Base-by-base conservation (phyloP, 768 basidiomycete species). In the Suillus subalutaceus region DNA sequence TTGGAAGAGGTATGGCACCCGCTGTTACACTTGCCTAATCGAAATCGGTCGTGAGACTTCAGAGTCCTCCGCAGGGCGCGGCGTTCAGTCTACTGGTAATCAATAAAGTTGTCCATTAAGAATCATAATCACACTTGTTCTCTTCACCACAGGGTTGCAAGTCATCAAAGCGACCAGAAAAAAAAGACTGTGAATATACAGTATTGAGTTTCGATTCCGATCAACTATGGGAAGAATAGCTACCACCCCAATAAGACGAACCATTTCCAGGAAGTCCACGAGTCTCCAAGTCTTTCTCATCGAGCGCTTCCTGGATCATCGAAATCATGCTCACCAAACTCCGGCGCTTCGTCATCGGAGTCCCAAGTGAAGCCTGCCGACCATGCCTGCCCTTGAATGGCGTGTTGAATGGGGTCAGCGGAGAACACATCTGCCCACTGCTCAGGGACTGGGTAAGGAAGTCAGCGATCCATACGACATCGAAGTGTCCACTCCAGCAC, bases 291-390 rank as follows among this genome's bases (percentile, higher is more conserved):
- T 83, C 84, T 71, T 84, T 89, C 37, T 92, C 93, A 62, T 96
- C 95, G 79, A 91, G 88, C 8, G 92, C 96, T 71, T 94, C 93
- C 79, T 96, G 90, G 72, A 99, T 97, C 75, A 98, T 86, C 68
- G 90, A 90, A 84, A 96, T 94, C 62, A 97, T 99, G 75, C 92
- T 96, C 83, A 98, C 97, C 76, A 99, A 77, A 75, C 92, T 94
- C 76, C 96, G 82, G 78, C 96, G 83, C 69, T 97, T 82, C 59
- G 96, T 97, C 88, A 72, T 65, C 41, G 96, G 98, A 69, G 96
- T 98, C 4, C 97, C 96, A 67, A 98, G 78, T 73, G 93, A 96
- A 60, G 76, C 76, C 35, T 77, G 72, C 0, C 77, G 68, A 0
- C 77, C 76, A 26, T 77, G 92, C 16, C 91, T 88, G 48, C 91